Conservation (phyloP, 139 green algal species). For the Trebouxia sp. region DNA sequence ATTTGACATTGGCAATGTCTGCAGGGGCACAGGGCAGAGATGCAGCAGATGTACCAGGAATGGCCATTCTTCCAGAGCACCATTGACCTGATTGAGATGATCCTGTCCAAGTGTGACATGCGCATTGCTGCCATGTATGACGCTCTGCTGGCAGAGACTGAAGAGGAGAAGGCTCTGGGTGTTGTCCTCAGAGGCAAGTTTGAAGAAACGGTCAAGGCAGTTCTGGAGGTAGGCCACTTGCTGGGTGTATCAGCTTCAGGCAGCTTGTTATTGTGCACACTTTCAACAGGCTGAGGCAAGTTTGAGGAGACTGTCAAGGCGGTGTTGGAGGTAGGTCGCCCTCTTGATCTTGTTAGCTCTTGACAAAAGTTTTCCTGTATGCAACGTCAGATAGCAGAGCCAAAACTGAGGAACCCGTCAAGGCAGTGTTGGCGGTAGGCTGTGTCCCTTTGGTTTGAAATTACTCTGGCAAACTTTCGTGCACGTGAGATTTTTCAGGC, state of each 20-base stretch:
- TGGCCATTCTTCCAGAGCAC: slow-evolving; percentile 98
- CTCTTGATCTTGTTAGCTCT: not conserved
- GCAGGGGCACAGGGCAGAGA: slow-evolving; percentile 61
- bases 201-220: slow-evolving; percentile 42
- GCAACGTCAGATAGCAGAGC: slow-evolving; percentile 36
- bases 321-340: slow-evolving; percentile 43
- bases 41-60: slow-evolving; percentile 91
- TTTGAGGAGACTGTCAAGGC: slow-evolving; percentile 52
- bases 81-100: slow-evolving; percentile 98
- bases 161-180: slow-evolving; percentile 62
- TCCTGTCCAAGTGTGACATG: slow-evolving; percentile 94
- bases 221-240: slow-evolving; percentile 45
- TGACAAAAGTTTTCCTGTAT: not conserved
- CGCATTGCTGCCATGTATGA: slow-evolving; percentile 82
- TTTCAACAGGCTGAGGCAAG: slow-evolving; percentile 42
- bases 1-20: no score
- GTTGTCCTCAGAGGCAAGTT: slow-evolving; percentile 61
- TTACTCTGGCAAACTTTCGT: no score
- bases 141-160: slow-evolving; percentile 37
- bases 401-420: slow-evolving; percentile 51
- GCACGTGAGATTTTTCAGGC: no score
- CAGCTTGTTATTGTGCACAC: not conserved
- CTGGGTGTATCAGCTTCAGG: not conserved
- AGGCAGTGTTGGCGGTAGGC: no score
- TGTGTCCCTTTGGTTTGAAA: no score